Base-by-base conservation (phyloP, 306 rosid genomes). In the Rosa chinensis region DNA sequence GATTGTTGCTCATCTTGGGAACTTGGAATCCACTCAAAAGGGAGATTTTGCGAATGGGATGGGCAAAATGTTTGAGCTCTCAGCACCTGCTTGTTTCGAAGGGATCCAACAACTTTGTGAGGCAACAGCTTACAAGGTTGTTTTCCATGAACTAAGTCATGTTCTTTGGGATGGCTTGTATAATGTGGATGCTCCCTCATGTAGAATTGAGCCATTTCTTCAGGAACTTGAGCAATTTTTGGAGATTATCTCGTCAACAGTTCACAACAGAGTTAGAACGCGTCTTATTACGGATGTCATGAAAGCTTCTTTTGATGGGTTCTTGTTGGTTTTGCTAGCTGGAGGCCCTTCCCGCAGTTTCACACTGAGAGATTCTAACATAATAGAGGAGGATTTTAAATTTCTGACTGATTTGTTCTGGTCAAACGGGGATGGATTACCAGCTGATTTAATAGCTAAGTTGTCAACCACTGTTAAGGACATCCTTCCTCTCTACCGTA, bases 391-490 rank as follows among this genome's bases (percentile, higher is more conserved):
- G 85, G 99, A 95, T 70, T 95, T 95, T 73, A 93, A 90, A 88
- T 85, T 77, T 87, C 89, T 95, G 28, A 87, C 87, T 0, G 98
- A 90, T 77, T 86, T 95, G 55, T 93, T 95, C 86, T 95, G 99
- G 99, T 95, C 99, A 16, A 90, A 88, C 48, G 99, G 99, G 64
- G 98, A 93, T 84, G 98, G 99, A 44, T 84, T 95, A 78, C 99
- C 99, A 2, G 78, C 77, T 44, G 98, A 95, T 59, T 78, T 93
- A 78, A 91, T 95, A 40, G 87, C 81, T 58, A 95, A 90, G 76
- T 86, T 79, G 56, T 89, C 98, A 13, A 67, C 84, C 47, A 90
- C 79, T 0, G 88, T 85, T 45, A 91, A 80, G 78, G 78, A 64
- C 77, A 76, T 89, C 10, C 92, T 93, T 45, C 87, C 92, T 68